These are phyloP conservation scores for Aureobasidium subglaciale DNA, from an alignment of 2,329 filamentous ascomycete species.

Conservation along the genomic window DNA sequence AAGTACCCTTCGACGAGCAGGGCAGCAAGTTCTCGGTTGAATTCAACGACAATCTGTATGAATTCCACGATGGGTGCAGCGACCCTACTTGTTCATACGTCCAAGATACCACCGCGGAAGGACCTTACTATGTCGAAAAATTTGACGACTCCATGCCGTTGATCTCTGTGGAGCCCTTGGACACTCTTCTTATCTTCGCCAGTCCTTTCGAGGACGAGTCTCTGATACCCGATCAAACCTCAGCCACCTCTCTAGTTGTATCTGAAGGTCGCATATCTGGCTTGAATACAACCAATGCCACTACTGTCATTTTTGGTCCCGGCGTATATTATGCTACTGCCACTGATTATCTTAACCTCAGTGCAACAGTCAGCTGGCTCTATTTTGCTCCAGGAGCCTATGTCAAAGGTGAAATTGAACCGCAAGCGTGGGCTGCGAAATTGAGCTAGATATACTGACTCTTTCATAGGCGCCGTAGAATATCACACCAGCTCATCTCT, in stretches of 20 bases:
- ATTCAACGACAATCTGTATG: conserved; percentile 4
- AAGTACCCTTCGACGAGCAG: not conserved
- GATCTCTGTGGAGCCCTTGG: not conserved
- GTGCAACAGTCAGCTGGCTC: not conserved
- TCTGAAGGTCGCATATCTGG: conserved; percentile 2
- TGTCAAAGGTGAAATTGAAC: not conserved
- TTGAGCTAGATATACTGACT: too few relatives aligned
- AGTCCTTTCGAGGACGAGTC: conserved; percentile 3
- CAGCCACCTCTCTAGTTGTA: not conserved
- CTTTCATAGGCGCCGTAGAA: conserved; percentile 1
- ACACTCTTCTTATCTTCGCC: not conserved
- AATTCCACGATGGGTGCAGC: conserved; percentile 2
- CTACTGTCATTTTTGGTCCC: not conserved
- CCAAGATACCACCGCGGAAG: not conserved
- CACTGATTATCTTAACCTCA: not conserved
- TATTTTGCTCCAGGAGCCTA: conserved; percentile 10
- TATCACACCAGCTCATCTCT: not conserved
- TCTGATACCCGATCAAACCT: not conserved
- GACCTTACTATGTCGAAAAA: not conserved
- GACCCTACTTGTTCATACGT: not conserved
- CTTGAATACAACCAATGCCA: not conserved
- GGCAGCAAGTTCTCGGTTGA: conserved; percentile 1
- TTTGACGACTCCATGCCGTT: not conserved
- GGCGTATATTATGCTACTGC: conserved; percentile 1
- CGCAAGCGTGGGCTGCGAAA: not conserved